Base-by-base conservation (phyloP, 371 early-diverging fungal species). In the Encephalitozoon hellem region DNA sequence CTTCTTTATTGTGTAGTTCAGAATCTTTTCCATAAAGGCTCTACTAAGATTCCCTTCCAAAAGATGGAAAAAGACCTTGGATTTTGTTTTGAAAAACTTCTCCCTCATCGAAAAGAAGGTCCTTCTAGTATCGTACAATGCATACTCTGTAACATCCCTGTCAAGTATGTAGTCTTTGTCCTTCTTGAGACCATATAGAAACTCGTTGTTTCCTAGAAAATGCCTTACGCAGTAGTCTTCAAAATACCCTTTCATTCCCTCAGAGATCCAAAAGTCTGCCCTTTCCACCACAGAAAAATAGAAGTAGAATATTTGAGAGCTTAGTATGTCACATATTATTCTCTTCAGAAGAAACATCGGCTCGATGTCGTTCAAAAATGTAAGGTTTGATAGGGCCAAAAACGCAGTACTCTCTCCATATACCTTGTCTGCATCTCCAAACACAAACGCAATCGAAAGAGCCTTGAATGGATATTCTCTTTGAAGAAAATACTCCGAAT, bases 1-100 rank as follows among this genome's bases (percentile, higher is more conserved):
- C 42, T 18, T 70, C 55, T 73, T 47, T 21, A 77, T 45, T 2
- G 76, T 23, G 55, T 71, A 72, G 23, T 74, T 76, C 63, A 78
- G 49, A 32, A 86, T 86, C 64, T 84, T 86, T 72, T 86, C 80
- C 67, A 86, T 69, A 76, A 86, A 86, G 6, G 86, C 86, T 52
- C 53, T 54, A 15, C 81, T 82, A 5, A 82, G 67, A 64, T 84
- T 83, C 52, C 74, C 74, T 59, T 86, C 83, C n/a, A 86, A 45
- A 18, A 77, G 55, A 47, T 80, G 83, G 47, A 86, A 78, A 41
- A 86, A 67, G 15, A 80, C 41, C 39, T 72, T 74, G 9, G 80
- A 25, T 53, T 86, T 86, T 26, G 65, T 77, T 38, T 45, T 75
- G 59, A 83, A 84, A 68, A 86, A 86, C 11, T 41, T 45, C 9